Base-by-base conservation (phyloP, 768 basidiomycete species). In the Pleurotus salmoneostramineus region DNA sequence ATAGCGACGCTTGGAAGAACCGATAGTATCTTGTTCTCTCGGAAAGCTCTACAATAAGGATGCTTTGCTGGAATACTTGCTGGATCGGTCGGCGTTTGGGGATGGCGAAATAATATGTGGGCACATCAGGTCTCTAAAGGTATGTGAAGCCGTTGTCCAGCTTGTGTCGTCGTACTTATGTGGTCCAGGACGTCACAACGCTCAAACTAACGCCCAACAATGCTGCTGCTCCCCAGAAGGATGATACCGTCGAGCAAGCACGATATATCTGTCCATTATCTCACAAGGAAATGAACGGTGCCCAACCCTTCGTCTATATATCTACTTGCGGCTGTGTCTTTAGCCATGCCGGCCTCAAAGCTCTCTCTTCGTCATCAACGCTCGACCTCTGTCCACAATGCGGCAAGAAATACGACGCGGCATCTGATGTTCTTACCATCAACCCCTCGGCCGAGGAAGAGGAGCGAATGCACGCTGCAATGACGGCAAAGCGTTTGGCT, bases 31-130 rank as follows among this genome's bases (percentile, higher is more conserved):
- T 0, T 96, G 94, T 72, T 87, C 87, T 0, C 79, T 98, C 0
- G 97, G 97, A 8, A 96, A 95, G 70, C 76, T 99, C 0, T 98
- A 98, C 69, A 99, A 98, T 73, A 97, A 96, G 68, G 96, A 96
- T 64, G 84, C 95, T 0, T 77, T 99, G 31, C 82, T 99, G 42
- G 93, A 97, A 69, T 96, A 87, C 71, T 78, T 98, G 34, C 74
- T 98, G 12, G 91, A 96, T 69, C 86, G 84, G 63, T 74, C 83
- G 3, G 79, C 86, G 2, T 95, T 94, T 69, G 93, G 95, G 5
- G 97, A 98, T 62, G 95, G 94, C 0, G 88, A 89, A 62, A 82
- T 84, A 60, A 95, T 97, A 65, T 98, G 95, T 67, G 91, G 95
- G 2, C 93, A 98, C 72, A 87, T 98, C 43, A 81, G 90, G 58